Base-by-base conservation (phyloP, 148 eudicot genomes). In the Fagopyrum esculentum region DNA sequence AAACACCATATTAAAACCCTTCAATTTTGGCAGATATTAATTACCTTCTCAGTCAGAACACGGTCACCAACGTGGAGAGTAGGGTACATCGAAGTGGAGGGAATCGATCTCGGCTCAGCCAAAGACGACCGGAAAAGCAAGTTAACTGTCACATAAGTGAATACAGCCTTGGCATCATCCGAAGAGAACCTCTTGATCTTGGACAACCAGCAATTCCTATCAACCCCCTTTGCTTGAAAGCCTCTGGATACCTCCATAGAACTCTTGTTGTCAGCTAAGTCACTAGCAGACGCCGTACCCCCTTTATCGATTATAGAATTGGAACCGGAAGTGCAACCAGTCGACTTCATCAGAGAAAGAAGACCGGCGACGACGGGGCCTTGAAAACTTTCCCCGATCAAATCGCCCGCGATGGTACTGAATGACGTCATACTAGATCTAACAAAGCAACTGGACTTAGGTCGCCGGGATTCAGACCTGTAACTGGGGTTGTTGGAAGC, bases 1-100 rank as follows among this genome's bases (percentile, higher is more conserved):
- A 22, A 22, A 22, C 26, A 22, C 3, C 66, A 60, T 2, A 22
- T 66, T 12, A 10, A 26, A 61, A 10, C 43, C 5, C 6, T 35
- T 9, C 22, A 57, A 16, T 4, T 40, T 66, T 66, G 13, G 71
- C 47, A 29, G 30, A 12, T 35, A 35, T 12, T 9, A 73, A 29
- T 71, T 88, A 93, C 98, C 98, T 93, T 93, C 84, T 93, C 98
- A 0, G 97, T 90, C 29, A 93, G 75, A 61, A 93, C 83, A 1
- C 98, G 88, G 74, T 93, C 98, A 75, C 98, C 98, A 7, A 80
- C 90, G 79, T 91, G 86, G 47, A 93, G 87, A 1, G 98, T 93
- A 11, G 98, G 98, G 73, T 15, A 77, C 98, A 93, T 93, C 19
- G 98, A 93, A 17, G 88, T 17, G 4, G 98, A 82, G 4, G 98